These are phyloP conservation scores for Mycena venus DNA, from an alignment of 768 basidiomycete species.

Conservation along the genomic window DNA sequence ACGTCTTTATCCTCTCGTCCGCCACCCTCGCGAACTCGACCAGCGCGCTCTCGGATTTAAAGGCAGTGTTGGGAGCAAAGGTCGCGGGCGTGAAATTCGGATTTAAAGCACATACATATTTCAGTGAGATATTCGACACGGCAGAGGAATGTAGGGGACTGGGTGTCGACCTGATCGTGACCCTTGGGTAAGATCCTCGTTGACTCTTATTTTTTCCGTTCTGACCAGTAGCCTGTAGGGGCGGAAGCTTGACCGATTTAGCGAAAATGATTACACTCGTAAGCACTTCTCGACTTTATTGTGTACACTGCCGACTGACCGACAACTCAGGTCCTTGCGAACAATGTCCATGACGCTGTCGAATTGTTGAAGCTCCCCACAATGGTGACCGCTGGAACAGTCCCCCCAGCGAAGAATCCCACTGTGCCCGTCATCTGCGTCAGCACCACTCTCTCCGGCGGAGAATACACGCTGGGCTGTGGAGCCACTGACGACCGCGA, in stretches of 20 bases:
- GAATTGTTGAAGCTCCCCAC: too few relatives aligned
- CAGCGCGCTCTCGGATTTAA: background rate
- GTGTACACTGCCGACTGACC: too few relatives aligned
- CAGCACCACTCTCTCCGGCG: too few relatives aligned
- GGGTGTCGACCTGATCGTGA: slow-evolving; percentile 6
- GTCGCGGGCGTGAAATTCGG: background rate
- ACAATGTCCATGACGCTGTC: too few relatives aligned
- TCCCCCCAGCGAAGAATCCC: too few relatives aligned
- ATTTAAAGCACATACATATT: background rate
- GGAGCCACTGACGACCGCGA: too few relatives aligned
- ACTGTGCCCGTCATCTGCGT: too few relatives aligned
- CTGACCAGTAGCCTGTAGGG: background rate
- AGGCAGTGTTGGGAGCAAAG: background rate
- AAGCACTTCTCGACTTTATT: background rate
- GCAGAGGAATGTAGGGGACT: slow-evolving; percentile 1
- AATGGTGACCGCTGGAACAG: too few relatives aligned
- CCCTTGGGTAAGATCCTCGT: background rate
- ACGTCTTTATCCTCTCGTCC: slow-evolving; percentile 2
- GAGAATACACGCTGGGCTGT: too few relatives aligned
- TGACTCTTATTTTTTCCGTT: background rate
- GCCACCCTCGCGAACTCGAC: slow-evolving; percentile 5
- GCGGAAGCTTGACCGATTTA: slow-evolving; percentile 3
- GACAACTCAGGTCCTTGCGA: too few relatives aligned
- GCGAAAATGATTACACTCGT: slow-evolving; percentile 11
- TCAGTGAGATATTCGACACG: background rate